Conservation (phyloP, 2,329 filamentous ascomycete genomes). For the Cordyceps fumosorosea region DNA sequence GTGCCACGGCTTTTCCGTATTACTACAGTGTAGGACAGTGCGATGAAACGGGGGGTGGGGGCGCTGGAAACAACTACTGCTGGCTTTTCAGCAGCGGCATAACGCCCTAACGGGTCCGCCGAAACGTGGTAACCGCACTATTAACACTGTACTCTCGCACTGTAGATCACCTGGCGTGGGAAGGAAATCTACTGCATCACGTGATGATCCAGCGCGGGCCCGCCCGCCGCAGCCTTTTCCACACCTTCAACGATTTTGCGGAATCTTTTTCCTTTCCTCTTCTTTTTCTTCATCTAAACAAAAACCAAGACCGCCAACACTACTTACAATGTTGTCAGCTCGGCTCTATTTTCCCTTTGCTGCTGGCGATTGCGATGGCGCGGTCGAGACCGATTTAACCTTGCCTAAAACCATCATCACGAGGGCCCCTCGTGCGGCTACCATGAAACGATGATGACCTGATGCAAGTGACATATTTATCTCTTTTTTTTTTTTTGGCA, state of each 20-base stretch:
- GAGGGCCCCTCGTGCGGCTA: constrained; percentile 58
- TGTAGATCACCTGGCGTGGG: neutral
- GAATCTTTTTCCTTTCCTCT: constrained; percentile 21
- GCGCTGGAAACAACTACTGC: neutral
- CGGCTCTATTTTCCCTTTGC: constrained; percentile 24
- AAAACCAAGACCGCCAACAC: constrained; percentile 36
- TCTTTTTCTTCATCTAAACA: constrained; percentile 23
- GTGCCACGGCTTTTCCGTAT: constrained; percentile 5
- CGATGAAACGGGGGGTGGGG: neutral
- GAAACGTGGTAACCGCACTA: neutral
- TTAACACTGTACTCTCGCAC: neutral
- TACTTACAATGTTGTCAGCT: constrained; percentile 35
- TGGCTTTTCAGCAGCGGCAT: neutral
- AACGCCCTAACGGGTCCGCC: neutral
- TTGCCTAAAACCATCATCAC: constrained; percentile 64
- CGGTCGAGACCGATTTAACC: constrained; percentile 54
- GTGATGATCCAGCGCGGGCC: neutral
- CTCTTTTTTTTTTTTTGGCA: constrained; percentile 1
- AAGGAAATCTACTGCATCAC: neutral
- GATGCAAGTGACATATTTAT: constrained; percentile 53
- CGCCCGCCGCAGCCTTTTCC: constrained; percentile 3
- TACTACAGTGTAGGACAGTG: constrained; percentile 2
- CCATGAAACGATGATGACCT: constrained; percentile 65
- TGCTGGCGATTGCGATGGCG: constrained; percentile 44
- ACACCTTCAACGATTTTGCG: constrained; percentile 16